Evolutionary conservation across 2,329 filamentous ascomycete species (phyloP), one percentile per base, ranked within the genome.

Genomic region (Stagonosporopsis vannaccii): DNA sequence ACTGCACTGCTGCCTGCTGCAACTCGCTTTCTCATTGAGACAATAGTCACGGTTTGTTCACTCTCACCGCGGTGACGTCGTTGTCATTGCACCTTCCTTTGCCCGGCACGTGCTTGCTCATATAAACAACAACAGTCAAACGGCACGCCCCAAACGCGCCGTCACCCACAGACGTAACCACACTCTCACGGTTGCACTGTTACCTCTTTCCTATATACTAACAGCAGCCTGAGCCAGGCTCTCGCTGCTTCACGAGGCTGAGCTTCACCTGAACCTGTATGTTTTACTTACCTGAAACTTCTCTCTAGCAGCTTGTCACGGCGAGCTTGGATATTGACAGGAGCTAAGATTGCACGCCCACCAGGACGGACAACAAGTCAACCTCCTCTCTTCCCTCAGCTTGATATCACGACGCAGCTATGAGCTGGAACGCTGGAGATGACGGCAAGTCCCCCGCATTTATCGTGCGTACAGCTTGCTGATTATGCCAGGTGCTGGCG

Each of bases 351-450:
- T 28, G 3, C 6, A 6, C 9, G 30, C 19, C 22, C 35, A 9
- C 15, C 6, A 51, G 35, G 12, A 19, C n/a, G 35, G 22, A 12
- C 25, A 3, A 20, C 4, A 32, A 30, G 3, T 26, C 3, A 8
- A 20, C 11, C 6, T 22, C 17, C 28, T 37, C 28, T 32, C 36
- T 39, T 19, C 12, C 36, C 20, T 13, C 33, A 42, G 17, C 22
- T n/a, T 4, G 15, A 42, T 39, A 23, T 36, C 26, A 44, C n/a
- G 4, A 50, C 37, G 23, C 41, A 51, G 55, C 50, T 51, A 69
- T 70, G 66, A 63, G 60, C 51, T 67, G 63, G 63, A 53, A 65
- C n/a, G 60, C 58, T 39, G 63, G 56, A 36, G 51, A 51, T 35
- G 22, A 32, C 20, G 55, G 61, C 65, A 47, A 41, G 63, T 62